Base-by-base conservation (phyloP, 1,284 basidiomycete species). In the Apiotrichum akiyoshidainum region DNA sequence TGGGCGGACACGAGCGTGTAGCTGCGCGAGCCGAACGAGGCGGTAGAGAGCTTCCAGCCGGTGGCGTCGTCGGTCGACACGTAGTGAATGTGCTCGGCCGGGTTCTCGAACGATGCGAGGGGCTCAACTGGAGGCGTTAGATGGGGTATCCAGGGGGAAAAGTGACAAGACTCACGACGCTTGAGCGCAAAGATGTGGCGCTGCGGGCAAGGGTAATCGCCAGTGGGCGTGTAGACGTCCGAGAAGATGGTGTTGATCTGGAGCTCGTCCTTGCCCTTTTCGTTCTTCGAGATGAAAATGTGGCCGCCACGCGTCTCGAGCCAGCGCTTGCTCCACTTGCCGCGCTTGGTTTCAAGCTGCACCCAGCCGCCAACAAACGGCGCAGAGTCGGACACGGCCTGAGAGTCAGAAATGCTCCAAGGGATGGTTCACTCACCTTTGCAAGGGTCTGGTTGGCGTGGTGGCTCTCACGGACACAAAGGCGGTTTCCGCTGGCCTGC, bases 261-360 rank as follows among this genome's bases (percentile, higher is more conserved):
- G 17, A 70, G 50, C 69, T 89, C 86, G 66, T 94, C 91, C 78
- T 91, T 92, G 74, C 86, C 86, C 73, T 85, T 87, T 58, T 94
- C 89, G 31, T 89, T 87, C 78, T 94, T 95, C 33, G 88, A 87
- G 37, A 93, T 71, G 82, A 86, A 94, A 50, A 95, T 74, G 57
- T 85, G 84, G 63, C 92, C 90, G 68, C 92, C 90, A 45, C 87
- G 83, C 33, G 94, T 83, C 69, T 88, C 85, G 68, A 95, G 80
- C 84, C 86, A 93, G 33, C 90, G 84, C 76, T 93, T 95, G 59
- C 81, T 86, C 92, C 92, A 96, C 76, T 94, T 94, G 42, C 91
- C 91, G 59, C 87, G 85, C 78, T 92, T 93, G 54, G 81, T 82
- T 79, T 94, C 89, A 82, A 86, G 87, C 74, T 93, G 88, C 17